Evolutionary conservation across 306 rosid species (phyloP), one percentile per base, ranked within the genome.

Genomic region (Cucurbita moschata): DNA sequence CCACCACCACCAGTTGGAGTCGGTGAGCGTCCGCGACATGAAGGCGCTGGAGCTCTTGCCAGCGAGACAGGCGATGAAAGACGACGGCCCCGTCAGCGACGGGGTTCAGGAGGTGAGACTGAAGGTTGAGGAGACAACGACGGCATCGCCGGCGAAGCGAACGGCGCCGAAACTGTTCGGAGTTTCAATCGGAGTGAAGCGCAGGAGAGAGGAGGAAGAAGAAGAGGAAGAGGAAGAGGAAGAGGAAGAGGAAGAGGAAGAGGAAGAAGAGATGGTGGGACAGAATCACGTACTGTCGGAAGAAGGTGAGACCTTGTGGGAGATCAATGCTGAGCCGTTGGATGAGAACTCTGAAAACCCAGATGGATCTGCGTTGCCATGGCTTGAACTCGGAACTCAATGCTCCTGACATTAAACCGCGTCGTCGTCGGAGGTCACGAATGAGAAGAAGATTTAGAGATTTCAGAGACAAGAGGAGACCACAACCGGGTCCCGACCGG

Each of bases 131-230:
- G 65, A 52, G 76, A 55, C 6, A 61, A 55, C 7, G 82, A 14
- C 4, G 4, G 51, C 55, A 37, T 47, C 66, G 9, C 75, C 51
- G 26, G 72, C 62, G 35, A 54, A 40, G 9, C 67, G 59, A 10
- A 55, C 54, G 30, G 78, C 81, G 60, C 95, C 92, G 13, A 88
- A 80, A 75, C 67, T 94, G 72, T 94, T 94, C 38, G 99, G 99
- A 16, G 96, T 94, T 37, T 86, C 96, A 2, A 89, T 94, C 73
- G 97, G 95, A 10, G 62, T 72, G 43, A 94, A 94, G 83, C 85
- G 99, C 35, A 30, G 35, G 35, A 30, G 35, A 30, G 35, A 30
- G 35, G 35, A 30, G 35, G 35, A 30, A 30, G 35, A 30, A 30
- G 35, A 30, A 30, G 56, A 72, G 46, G 72, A 84, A 96, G 74